Evolutionary conservation across 2,329 filamentous ascomycete species (phyloP), one percentile per base, ranked within the genome.

Genomic region (Acephala macrosclerotiorum): DNA sequence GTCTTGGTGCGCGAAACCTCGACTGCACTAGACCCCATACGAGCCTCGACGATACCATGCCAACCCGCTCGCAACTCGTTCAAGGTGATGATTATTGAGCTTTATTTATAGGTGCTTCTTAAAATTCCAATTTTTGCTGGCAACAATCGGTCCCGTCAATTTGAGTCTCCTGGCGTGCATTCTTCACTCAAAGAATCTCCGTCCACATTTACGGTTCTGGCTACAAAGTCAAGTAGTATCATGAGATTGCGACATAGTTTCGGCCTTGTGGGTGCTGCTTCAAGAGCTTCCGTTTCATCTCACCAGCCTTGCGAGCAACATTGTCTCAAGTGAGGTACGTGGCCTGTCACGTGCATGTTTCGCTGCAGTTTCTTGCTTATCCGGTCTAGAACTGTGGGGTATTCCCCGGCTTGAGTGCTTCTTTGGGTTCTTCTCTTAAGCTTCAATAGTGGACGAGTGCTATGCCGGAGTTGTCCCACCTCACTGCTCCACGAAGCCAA

Each of bases 251-350:
- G 18, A n/a, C 20, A 20, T 18, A 20, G 45, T 22, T 49, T 49
- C 45, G 22, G 45, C 45, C 45, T 18, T 49, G 45, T 49, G 45
- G 45, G 22, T 49, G 20, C 20, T 49, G 45, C 18, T 49, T 12
- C n/a, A 49, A 20, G 18, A 22, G 11, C 8, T 20, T 49, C 18
- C 22, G 45, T 49, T 49, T 49, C 45, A 22, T 49, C 45, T 25
- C 45, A 22, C 5, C 45, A 20, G 45, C 18, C 18, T 49, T 49
- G 20, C 45, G 8, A 49, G 45, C 45, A 8, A 12, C 5, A 12
- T 9, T 25, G 45, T 49, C 45, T 49, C 45, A 49, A 22, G 20
- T 49, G 45, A 49, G 45, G 45, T 49, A 22, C 45, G 45, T 49
- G 18, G 8, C 11, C 45, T 25, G 20, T 49, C 45, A 49, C 45